Base-by-base conservation (phyloP, 192 early-diverging fungal genomes). In the Coemansia aciculifera region DNA sequence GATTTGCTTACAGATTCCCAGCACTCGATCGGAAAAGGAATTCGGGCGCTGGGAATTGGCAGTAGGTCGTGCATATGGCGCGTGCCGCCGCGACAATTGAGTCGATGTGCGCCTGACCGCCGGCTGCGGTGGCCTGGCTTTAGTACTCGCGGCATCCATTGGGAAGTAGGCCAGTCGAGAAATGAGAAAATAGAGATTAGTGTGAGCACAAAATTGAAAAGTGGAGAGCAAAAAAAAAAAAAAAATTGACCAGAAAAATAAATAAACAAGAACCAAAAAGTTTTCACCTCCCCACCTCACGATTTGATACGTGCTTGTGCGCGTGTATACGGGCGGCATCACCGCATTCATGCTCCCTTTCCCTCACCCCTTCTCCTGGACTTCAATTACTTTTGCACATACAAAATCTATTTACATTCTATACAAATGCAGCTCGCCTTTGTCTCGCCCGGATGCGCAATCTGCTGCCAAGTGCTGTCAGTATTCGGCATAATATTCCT, bases 401-500 rank as follows among this genome's bases (percentile, higher is more conserved):
- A 54, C 44, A 49, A 27, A 29, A 65, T 51, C 32, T 44, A 32
- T 9, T 6, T 24, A 34, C 32, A 34, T 31, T 24, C 24, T 23
- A 66, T 1, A 75, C 27, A 67, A 67, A 85, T 85, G 83, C 73
- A 81, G 75, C 66, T 80, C 11, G 79, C 79, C 17, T 69, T 85
- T 32, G 73, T 85, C 52, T 80, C 78, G 49, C 78, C 83, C 11
- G 83, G 83, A 59, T 85, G 83, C 71, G 74, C 83, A 54, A 62
- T 72, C 39, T 81, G 75, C 67, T 85, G 83, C 76, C 78, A 80
- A 23, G 64, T 85, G 9, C 73, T 85, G 11, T 81, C 78, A 34
- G 78, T 77, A 9, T 75, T 85, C 59, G 84, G 84, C 21, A 78
- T 85, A 34, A 39, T 85, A 21, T 78, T 85, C 31, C 69, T 85